phyloP scores from a whole-genome alignment of 2,329 filamentous ascomycete species.

The Aspergillus spinulosporus region DNA sequence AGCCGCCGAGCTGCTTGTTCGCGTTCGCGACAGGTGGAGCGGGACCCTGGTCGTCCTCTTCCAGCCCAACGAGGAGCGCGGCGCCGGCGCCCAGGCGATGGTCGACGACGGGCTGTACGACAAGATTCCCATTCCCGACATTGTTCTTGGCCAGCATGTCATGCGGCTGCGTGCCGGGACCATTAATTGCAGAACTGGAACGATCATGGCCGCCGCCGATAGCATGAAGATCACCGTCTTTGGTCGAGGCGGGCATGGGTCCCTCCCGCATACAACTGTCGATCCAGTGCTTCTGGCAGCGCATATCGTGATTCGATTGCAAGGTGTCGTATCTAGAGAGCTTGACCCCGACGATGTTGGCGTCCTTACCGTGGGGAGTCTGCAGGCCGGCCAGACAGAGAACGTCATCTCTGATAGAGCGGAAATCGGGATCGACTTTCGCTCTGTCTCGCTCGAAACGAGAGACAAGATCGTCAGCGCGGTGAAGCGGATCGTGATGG shows the following conservation, averaged over 20 bases:
- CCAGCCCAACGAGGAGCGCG: constrained; percentile 67
- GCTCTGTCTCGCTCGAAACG: constrained; percentile 49
- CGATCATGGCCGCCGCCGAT: constrained; percentile 48
- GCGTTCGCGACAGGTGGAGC: constrained; percentile 52
- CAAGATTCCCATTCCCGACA: constrained; percentile 55
- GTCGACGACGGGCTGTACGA: constrained; percentile 59
- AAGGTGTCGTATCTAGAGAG: constrained; percentile 59
- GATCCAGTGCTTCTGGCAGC: constrained; percentile 62
- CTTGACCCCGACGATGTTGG: constrained; percentile 54
- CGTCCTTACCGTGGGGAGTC: constrained; percentile 59
- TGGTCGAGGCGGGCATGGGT: constrained; percentile 60
- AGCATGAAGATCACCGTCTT: constrained; percentile 55
- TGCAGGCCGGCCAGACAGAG: constrained; percentile 61
- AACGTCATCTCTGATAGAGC: constrained; percentile 61
- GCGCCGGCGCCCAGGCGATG: constrained; percentile 63
- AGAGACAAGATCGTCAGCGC: constrained; percentile 50
- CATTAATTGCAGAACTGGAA: constrained; percentile 40
- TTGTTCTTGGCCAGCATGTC: constrained; percentile 60
- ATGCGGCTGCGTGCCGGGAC: constrained; percentile 47
- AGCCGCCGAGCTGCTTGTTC: constrained; percentile 53
- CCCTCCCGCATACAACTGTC: constrained; percentile 56
- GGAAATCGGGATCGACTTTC: constrained; percentile 56
- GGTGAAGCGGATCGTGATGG: constrained; percentile 57
- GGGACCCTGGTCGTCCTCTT: constrained; percentile 66
- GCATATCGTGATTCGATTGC: constrained; percentile 57